Evolutionary conservation across 345 rosid genomes (phyloP).

Genomic region (Draba incana): DNA sequence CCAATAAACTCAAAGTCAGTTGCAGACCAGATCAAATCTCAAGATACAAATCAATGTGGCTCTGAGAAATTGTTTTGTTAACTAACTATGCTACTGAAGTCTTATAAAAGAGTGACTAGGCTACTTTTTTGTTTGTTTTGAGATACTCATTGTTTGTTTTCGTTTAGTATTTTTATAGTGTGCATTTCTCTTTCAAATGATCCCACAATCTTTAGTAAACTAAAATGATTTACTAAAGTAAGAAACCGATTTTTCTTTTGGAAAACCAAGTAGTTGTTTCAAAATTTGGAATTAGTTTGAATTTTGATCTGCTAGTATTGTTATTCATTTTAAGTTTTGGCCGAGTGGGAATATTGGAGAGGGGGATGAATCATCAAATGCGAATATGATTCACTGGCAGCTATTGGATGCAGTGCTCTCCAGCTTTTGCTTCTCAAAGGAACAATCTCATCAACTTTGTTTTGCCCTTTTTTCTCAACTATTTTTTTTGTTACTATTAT

Average conservation of each 20-base stretch:
- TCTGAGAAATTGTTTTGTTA: conserved; percentile 26
- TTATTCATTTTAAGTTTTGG: background rate
- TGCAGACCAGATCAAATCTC: background rate
- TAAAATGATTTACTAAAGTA: no score
- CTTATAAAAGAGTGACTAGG: background rate
- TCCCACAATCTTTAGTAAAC: background rate
- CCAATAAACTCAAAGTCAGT: background rate
- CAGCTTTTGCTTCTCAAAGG: background rate
- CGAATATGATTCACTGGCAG: conserved; percentile 25
- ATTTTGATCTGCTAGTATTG: no score
- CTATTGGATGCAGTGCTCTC: conserved; percentile 19
- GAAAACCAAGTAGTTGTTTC: no score
- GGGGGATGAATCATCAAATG: conserved; percentile 2
- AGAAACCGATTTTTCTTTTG: no score
- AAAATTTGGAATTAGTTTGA: no score
- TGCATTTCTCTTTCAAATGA: background rate
- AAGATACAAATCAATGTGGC: conserved; percentile 29
- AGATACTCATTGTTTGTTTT: conserved; percentile 17
- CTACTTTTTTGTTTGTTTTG: background rate
- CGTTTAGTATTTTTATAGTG: background rate
- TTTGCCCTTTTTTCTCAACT: background rate
- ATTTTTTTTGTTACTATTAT: background rate
- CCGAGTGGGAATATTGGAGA: conserved; percentile 5
- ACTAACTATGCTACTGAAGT: background rate
- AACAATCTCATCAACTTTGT: conserved; percentile 18